Evolutionary conservation across 352 stramenopile genomes (phyloP).

Genomic region (Globisporangium orthogonon): DNA sequence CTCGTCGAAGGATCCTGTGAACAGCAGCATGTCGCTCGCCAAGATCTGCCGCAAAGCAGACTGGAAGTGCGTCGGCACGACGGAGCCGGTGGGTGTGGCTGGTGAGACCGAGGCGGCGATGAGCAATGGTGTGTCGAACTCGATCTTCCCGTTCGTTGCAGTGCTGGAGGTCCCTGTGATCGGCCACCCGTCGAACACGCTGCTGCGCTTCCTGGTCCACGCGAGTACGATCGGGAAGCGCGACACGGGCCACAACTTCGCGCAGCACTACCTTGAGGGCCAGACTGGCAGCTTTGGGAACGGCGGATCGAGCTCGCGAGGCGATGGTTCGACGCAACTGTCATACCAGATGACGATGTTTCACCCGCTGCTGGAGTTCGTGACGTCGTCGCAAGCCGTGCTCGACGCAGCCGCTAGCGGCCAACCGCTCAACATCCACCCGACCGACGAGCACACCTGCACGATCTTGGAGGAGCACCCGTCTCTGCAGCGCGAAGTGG

Average conservation of each 20-base stretch:
- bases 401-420: constrained; percentile 75
- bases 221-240: constrained; percentile 70
- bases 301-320: constrained; percentile 24
- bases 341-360: constrained; percentile 88
- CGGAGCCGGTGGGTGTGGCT: constrained; percentile 61
- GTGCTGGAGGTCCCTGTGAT: constrained; percentile 80
- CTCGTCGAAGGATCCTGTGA: constrained; percentile 64
- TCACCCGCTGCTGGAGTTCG: constrained; percentile 79
- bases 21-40: constrained; percentile 37
- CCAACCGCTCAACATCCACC: constrained; percentile 69
- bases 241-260: constrained; percentile 26
- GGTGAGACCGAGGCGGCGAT: constrained; percentile 62
- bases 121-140: constrained; percentile 42
- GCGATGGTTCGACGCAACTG: constrained; percentile 32
- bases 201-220: constrained; percentile 85
- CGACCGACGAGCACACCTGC: constrained; percentile 74
- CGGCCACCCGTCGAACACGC: constrained; percentile 69
- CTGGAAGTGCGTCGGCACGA: constrained; percentile 84
- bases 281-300: constrained; percentile 25
- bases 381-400: constrained; percentile 80
- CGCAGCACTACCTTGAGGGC: constrained; percentile 31
- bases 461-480: constrained; percentile 68
- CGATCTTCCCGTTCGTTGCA: constrained; percentile 81
- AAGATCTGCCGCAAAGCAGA: constrained; percentile 46
- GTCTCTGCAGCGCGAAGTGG: constrained; percentile 57